Base-by-base conservation (phyloP, 108 stramenopile species). In the Cyclotella baltica region DNA sequence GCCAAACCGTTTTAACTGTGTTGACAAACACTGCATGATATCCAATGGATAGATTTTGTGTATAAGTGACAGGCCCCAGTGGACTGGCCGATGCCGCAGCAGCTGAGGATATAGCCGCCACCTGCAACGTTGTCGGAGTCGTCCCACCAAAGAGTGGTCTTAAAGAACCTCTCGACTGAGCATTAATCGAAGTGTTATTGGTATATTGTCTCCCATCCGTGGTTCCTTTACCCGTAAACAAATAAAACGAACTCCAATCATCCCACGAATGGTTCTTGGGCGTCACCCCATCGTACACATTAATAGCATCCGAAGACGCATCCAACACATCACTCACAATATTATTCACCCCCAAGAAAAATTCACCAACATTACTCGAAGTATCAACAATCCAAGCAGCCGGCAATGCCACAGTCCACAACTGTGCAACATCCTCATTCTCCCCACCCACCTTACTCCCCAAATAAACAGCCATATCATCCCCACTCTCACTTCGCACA, bases 101-200 rank as follows among this genome's bases (percentile, higher is more conserved):
- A 40, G 77, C 69, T 8, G 72, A 73, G 29, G 66, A 68, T 11
- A 62, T 61, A 18, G 70, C 28, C 4, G 77, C 77, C 10, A 72
- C 77, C 35, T 78, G 77, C 16, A 74, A 23, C 31, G 67, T 63
- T 13, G 72, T 75, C 22, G 79, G 46, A 33, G 43, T 62, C 27
- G 8, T 38, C 25, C 58, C 73, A 43, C 65, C 65, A 66, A 80
- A 75, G n/a, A 65, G 70, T n/a, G 48, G 35, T 33, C 18, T 38
- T 4, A 78, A 72, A 36, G 10, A 9, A 18, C 55, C 68, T 10
- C 8, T 37, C 15, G 6, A 22, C 62, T 27, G n/a, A 0, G 22
- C 52, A 23, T 69, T 40, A 4, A 5, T 28, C 19, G 34, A 46
- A 9, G n/a, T 47, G 15, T 22, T 51, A 20, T 62, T 62, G 33